phyloP scores from a whole-genome alignment of 345 rosid species.

The Clarkia xantiana region DNA sequence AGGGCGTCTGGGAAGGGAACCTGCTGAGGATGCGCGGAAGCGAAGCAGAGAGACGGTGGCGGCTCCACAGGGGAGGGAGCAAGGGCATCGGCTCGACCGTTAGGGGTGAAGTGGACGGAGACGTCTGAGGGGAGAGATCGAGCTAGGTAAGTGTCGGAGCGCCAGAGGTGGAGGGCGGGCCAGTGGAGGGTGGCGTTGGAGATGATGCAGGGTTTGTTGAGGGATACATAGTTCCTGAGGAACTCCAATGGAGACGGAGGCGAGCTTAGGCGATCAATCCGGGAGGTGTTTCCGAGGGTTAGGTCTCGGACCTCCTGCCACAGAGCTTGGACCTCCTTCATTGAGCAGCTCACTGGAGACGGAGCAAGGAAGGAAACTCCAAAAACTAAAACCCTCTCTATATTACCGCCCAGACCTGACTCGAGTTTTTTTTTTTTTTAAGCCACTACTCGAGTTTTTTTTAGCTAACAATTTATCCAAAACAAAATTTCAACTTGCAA shows the following conservation, averaged over 20 bases:
- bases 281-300: slow-evolving; percentile 23
- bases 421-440: too few relatives aligned
- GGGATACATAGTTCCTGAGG: slow-evolving; percentile 51
- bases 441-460: too few relatives aligned
- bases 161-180: slow-evolving; percentile 68
- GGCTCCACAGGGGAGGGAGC: slow-evolving; percentile 12
- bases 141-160: slow-evolving; percentile 33
- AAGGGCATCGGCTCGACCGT: slow-evolving; percentile 66
- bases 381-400: too few relatives aligned
- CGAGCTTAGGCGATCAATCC: slow-evolving; percentile 28
- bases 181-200: slow-evolving; percentile 54
- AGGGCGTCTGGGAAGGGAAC: slow-evolving; percentile 49
- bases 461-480: too few relatives aligned
- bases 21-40: slow-evolving; percentile 54
- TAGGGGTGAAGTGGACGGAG: slow-evolving; percentile 74
- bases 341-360: neutral
- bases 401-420: too few relatives aligned
- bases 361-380: too few relatives aligned
- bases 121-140: slow-evolving; percentile 40
- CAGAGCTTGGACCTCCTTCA: slow-evolving; percentile 25
- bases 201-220: slow-evolving; percentile 69
- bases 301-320: slow-evolving; percentile 74
- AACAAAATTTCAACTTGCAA: too few relatives aligned
- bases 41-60: slow-evolving; percentile 33
- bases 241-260: slow-evolving; percentile 56